Evolutionary conservation across 257 asterid species (phyloP), one percentile per base, ranked within the genome.

Genomic region (Capsicum rhomboideum): DNA sequence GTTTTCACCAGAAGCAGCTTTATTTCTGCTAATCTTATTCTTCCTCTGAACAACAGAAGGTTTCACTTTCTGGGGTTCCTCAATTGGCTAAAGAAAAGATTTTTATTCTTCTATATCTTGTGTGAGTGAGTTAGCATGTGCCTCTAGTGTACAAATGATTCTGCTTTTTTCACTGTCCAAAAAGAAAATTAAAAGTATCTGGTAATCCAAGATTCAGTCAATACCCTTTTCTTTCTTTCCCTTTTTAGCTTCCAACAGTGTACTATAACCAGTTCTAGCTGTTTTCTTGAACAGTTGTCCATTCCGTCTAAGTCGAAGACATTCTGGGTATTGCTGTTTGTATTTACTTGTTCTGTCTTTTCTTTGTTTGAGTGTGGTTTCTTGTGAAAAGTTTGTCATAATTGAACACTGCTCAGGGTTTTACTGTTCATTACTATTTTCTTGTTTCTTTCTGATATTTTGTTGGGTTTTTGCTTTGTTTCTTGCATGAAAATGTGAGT

Each of bases 1-100:
- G 92, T 88, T 91, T 89, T 93, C 95, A 90, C 89, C 82, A 46
- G 80, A 86, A 2, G 52, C 88, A 88, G 85, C 89, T 52, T 81
- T 88, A 75, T 75, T 67, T 68, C 52, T 68, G 77, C 77, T 68
- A 68, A 68, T 68, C 50, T 67, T 67, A 49, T 67, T 68, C 37
- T 34, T 34, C 4, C 37, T 34, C 52, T 68, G 55, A 83, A 61
- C 6, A 56, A 84, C 10, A 21, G 83, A 74, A 50, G 53, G 77
- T 66, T 85, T 88, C 78, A 79, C 80, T 85, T 85, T 82, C 87
- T 82, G 90, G 84, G 85, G 64, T 50, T 77, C 88, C 84, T 83
- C 88, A 75, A 50, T 28, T 0, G 5, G 10, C 17, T 77, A 26
- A 77, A 50, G 63, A 77, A 77, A 50, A 77, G 63, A 49, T 50